Base-by-base conservation (phyloP, 192 early-diverging fungal species). In the Neocallimastix lanati region DNA sequence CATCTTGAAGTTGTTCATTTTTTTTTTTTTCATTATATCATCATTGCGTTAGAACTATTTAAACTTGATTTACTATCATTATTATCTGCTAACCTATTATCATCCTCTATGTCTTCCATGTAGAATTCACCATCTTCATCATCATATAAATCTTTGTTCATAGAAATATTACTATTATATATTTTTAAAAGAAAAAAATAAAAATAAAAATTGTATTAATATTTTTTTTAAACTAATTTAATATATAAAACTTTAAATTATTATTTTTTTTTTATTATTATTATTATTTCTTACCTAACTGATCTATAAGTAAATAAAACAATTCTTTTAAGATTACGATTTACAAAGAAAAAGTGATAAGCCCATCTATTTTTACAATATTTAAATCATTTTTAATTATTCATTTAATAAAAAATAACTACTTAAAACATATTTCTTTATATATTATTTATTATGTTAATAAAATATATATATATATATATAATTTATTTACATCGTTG, bases 341-440 rank as follows among this genome's bases (percentile, higher is more conserved):
- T 98, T 80, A 93, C 93, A 86, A 99, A 98, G 82, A 99, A 98
- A 88, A 95, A 96, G 89, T 99, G 95, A 84, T 97, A 94, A 30
- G 94, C 94, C 96, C 94, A 96, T 76, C 94, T 95, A 81, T 29
- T 38, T 76, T 77, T 28, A 29, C 28, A 81, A n/a, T n/a, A n/a
- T n/a, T n/a, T n/a, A n/a, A n/a, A n/a, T n/a, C n/a, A n/a, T n/a
- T n/a, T n/a, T n/a, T n/a, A n/a, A n/a, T n/a, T n/a, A n/a, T n/a
- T n/a, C n/a, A n/a, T n/a, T n/a, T n/a, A n/a, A n/a, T n/a, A n/a
- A n/a, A n/a, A n/a, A n/a, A n/a, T n/a, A n/a, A n/a, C n/a, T n/a
- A n/a, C n/a, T n/a, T n/a, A n/a, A n/a, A n/a, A n/a, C n/a, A n/a
- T n/a, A n/a, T n/a, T n/a, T n/a, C n/a, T n/a, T n/a, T n/a, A n/a